These are phyloP conservation scores for Talaromyces albobiverticillius DNA, from an alignment of 2,329 filamentous ascomycete genomes.

Conservation along the genomic window DNA sequence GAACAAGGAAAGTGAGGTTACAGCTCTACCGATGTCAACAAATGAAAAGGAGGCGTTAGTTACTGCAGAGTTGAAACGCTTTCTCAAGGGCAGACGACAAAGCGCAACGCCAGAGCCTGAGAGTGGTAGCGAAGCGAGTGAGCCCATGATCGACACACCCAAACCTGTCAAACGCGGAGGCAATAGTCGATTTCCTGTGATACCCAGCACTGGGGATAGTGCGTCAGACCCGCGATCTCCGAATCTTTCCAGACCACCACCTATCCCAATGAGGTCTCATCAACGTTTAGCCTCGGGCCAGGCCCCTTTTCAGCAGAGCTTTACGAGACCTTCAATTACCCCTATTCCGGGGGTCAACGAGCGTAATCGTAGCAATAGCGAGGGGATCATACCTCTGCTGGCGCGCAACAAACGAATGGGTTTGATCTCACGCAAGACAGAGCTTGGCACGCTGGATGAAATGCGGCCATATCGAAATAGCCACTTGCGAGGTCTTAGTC, in stretches of 20 bases:
- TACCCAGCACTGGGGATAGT: conserved; percentile 50
- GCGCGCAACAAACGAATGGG: conserved; percentile 59
- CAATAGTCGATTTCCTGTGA: conserved; percentile 59
- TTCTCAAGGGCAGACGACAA: conserved; percentile 49
- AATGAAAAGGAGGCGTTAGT: conserved; percentile 60
- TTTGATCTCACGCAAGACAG: conserved; percentile 55
- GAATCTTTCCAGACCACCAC: conserved; percentile 64
- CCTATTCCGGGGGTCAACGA: conserved; percentile 63
- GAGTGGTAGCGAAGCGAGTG: conserved; percentile 52
- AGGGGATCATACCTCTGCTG: conserved; percentile 52
- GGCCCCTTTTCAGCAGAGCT: conserved; percentile 38
- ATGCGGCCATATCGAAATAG: conserved; percentile 50
- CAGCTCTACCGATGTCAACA: conserved; percentile 52
- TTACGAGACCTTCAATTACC: conserved; percentile 70
- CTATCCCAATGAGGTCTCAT: conserved; percentile 77
- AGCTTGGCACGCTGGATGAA: conserved; percentile 54
- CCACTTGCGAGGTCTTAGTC: conserved; percentile 57
- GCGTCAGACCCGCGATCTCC: conserved; percentile 71
- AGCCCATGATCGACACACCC: conserved; percentile 73
- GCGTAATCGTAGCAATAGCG: conserved; percentile 60
- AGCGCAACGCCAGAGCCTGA: conserved; percentile 42
- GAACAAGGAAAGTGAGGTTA: conserved; percentile 63
- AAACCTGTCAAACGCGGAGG: conserved; percentile 60
- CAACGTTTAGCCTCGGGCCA: conserved; percentile 58
- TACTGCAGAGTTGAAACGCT: conserved; percentile 60